Conservation (phyloP, 1,139 yeast genomes). For the Pichia sp. region DNA sequence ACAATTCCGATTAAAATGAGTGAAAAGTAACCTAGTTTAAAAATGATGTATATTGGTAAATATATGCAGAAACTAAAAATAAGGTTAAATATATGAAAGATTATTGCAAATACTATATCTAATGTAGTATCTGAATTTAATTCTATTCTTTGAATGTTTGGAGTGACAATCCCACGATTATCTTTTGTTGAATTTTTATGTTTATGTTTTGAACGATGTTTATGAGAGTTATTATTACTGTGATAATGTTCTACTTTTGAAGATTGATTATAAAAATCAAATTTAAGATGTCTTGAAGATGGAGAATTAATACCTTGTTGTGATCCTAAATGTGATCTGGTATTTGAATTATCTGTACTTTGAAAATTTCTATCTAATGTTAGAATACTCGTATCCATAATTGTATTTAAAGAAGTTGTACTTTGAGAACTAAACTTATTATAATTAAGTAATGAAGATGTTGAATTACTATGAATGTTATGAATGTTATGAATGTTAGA, state of each 20-base stretch:
- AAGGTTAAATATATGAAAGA: conserved; percentile 11
- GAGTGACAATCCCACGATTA: conserved; percentile 6
- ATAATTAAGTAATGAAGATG: background rate
- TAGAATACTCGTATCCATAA: background rate
- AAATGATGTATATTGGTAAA: conserved; percentile 13
- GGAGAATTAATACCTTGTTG: too few relatives aligned
- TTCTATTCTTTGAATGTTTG: background rate
- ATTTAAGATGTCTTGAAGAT: too few relatives aligned
- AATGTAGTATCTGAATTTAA: background rate
- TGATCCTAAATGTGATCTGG: too few relatives aligned
- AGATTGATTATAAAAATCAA: too few relatives aligned
- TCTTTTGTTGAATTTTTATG: background rate
- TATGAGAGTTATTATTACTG: background rate
- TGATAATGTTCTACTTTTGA: background rate
- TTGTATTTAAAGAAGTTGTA: conserved; percentile 2
- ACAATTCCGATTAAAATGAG: background rate
- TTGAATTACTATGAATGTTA: background rate
- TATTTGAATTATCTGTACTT: background rate
- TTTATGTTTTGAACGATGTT: background rate
- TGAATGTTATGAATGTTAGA: background rate
- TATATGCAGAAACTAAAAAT: conserved; percentile 12
- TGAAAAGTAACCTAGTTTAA: conserved; percentile 3
- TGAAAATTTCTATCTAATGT: background rate
- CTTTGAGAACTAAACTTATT: background rate
- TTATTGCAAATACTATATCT: conserved; percentile 9